These are phyloP conservation scores for Cystobasidiaceae sp. DNA, from an alignment of 1,284 basidiomycete genomes.

Conservation along the genomic window DNA sequence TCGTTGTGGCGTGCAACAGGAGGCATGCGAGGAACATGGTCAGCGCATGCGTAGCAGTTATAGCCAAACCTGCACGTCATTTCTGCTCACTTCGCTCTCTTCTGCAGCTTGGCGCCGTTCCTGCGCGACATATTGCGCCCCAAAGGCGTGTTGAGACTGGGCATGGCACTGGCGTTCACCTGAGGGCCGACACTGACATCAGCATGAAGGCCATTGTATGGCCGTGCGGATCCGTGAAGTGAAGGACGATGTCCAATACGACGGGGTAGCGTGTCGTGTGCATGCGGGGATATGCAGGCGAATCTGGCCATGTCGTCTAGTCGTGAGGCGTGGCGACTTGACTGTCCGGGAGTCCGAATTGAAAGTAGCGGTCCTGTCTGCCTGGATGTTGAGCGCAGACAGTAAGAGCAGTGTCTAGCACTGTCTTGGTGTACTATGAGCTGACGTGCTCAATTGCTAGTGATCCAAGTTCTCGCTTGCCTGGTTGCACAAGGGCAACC, in stretches of 20 bases:
- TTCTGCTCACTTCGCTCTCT: constrained; percentile 5
- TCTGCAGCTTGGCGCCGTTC: constrained; percentile 16
- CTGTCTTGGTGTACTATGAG: too few species aligned
- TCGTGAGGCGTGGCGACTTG: not conserved
- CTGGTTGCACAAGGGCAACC: too few species aligned
- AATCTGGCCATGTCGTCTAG: constrained; percentile 16
- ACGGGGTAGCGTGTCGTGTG: constrained; percentile 4
- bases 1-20: not conserved
- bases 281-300: constrained; percentile 1
- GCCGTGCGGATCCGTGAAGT: too few species aligned
- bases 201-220: too few species aligned
- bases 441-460: too few species aligned
- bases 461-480: too few species aligned
- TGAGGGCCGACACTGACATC: not conserved
- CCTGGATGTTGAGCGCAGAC: too few species aligned
- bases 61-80: not conserved
- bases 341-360: not conserved
- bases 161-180: too few species aligned
- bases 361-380: not conserved
- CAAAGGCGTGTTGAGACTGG: too few species aligned
- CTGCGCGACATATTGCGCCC: constrained; percentile 7
- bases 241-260: too few species aligned
- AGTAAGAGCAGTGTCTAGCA: too few species aligned
- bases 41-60: not conserved
- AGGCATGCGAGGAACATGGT: too few species aligned